These are phyloP conservation scores for Cladophialophora exuberans DNA, from an alignment of 2,329 filamentous ascomycete genomes.

Conservation along the genomic window DNA sequence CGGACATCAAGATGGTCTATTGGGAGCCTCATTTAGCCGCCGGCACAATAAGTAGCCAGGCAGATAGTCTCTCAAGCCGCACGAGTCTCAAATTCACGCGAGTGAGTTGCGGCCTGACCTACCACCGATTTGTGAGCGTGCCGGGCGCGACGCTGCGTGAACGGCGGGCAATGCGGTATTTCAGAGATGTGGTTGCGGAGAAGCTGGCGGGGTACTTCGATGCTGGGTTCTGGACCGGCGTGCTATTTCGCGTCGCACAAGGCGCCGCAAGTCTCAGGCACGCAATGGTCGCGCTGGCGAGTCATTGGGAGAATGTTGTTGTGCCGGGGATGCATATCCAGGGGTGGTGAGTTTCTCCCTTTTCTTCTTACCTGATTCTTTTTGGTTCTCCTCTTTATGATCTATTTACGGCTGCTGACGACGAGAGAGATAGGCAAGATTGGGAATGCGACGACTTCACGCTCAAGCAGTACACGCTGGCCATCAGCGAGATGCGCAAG, in stretches of 20 bases:
- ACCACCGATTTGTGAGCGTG: background rate
- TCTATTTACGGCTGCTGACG: too few species aligned
- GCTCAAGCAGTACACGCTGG: conserved; percentile 8
- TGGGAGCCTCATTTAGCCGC: too few species aligned
- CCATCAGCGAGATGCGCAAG: conserved; percentile 3
- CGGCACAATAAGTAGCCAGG: too few species aligned
- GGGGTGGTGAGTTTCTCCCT: background rate
- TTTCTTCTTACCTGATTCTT: too few species aligned
- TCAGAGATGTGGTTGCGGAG: conserved; percentile 6
- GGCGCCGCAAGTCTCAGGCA: background rate
- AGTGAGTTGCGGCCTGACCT: too few species aligned
- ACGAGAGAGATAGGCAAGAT: background rate
- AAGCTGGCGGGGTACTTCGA: conserved; percentile 1
- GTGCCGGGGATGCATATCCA: background rate
- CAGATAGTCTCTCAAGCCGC: too few species aligned
- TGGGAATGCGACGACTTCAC: conserved; percentile 9
- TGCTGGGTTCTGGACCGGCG: conserved; percentile 1
- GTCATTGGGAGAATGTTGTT: conserved; percentile 13
- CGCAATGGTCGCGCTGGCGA: conserved; percentile 3
- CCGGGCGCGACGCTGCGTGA: conserved; percentile 1
- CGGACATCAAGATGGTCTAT: background rate
- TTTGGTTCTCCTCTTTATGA: too few species aligned
- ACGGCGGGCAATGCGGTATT: conserved; percentile 2
- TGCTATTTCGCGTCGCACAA: background rate
- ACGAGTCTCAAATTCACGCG: too few species aligned